phyloP scores from a whole-genome alignment of 805 yeast genomes.

The Lipomyces mesembrius region DNA sequence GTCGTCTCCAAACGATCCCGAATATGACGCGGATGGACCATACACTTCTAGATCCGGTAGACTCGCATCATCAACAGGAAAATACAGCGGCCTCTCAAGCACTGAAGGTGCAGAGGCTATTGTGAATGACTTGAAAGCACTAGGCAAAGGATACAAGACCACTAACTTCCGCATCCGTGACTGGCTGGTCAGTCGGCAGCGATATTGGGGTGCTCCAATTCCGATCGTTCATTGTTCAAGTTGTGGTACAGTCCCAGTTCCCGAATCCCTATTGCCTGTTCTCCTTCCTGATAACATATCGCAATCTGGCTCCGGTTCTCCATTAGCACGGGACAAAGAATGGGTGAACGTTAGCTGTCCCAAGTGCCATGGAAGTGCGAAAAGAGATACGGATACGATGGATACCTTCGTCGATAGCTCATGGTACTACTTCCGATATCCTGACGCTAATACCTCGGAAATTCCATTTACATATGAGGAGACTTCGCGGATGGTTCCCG shows the following conservation, averaged over 20 bases:
- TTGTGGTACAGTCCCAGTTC: slow-evolving; percentile 94
- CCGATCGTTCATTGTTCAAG: slow-evolving; percentile 85
- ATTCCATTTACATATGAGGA: slow-evolving; percentile 58
- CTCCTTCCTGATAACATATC: slow-evolving; percentile 60
- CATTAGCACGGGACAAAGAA: slow-evolving; percentile 66
- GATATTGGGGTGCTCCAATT: slow-evolving; percentile 99
- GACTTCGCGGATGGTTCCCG: slow-evolving; percentile 69
- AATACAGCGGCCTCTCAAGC: slow-evolving; percentile 56
- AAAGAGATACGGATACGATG: slow-evolving; percentile 96
- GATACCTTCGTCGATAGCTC: slow-evolving; percentile 98
- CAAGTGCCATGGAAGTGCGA: slow-evolving; percentile 67
- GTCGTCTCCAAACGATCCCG: neutral
- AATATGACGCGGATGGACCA: slow-evolving; percentile 41
- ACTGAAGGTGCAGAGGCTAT: slow-evolving; percentile 59
- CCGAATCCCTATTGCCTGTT: slow-evolving; percentile 85
- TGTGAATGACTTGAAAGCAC: slow-evolving; percentile 49
- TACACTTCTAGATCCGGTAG: slow-evolving; percentile 53
- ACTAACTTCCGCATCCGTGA: slow-evolving; percentile 75
- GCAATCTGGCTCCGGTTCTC: slow-evolving; percentile 58
- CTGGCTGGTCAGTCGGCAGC: slow-evolving; percentile 92
- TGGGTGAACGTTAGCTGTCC: slow-evolving; percentile 83
- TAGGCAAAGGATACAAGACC: slow-evolving; percentile 53
- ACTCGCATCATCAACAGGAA: slow-evolving; percentile 55
- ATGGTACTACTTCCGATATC: slow-evolving; percentile 89
- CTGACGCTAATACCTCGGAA: slow-evolving; percentile 67